Evolutionary conservation across 164 flowering plant species (phyloP), one percentile per base, ranked within the genome.

Genomic region (Annona cherimola): DNA sequence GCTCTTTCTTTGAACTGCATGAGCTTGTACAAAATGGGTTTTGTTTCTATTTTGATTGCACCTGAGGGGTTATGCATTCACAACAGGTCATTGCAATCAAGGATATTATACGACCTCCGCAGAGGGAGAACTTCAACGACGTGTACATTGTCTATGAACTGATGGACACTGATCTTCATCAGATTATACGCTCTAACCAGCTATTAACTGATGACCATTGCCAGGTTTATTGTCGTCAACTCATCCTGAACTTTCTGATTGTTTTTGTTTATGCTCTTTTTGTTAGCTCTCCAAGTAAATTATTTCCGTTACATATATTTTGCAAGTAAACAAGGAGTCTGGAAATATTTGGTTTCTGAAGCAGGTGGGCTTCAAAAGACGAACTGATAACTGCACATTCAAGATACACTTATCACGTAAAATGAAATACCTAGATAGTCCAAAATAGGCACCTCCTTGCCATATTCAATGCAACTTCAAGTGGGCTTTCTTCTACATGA

Each of bases 101-200:
- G 78, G 98, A 92, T 77, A 84, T 92, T 61, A 86, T 92, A 74
- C 82, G 96, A 20, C 98, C 98, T 66, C 98, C 96, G 26, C 83
- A 73, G 63, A 81, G 66, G 75, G 91, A 88, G 77, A 89, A 82
- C 79, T 92, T 92, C 79, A 88, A 90, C 81, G 98, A 92, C 76
- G 96, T 92, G 11, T 92, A 89, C 87, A 88, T 88, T 63, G 93
- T 90, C 69, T 89, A 83, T 81, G 97, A 92, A 68, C 71, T 92
- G 42, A 90, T 90, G 96, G 96, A 92, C 78, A 92, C 97, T 43
- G 97, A 92, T 90, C 97, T 92, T 73, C 90, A 92, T 79, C 92
- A 88, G 73, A 90, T 90, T 63, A 90, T 92, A 62, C 91, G 89
- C 55, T 92, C 98, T 69, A 80, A 82, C 81, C 96, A 92, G 73